Conservation (phyloP, 2,329 filamentous ascomycete genomes). For the Sclerotinia nivalis region DNA sequence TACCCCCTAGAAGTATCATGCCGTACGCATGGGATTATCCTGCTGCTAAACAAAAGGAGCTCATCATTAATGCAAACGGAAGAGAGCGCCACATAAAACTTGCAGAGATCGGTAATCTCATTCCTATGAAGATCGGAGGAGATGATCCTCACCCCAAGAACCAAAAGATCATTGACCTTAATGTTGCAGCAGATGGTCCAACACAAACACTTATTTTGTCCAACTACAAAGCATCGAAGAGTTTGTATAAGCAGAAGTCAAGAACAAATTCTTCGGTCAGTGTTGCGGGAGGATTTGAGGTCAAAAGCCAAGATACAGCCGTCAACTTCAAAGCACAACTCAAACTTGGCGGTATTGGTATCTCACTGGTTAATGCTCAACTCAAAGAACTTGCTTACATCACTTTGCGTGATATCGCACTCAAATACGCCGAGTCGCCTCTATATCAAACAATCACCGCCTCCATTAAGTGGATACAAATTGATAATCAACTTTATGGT, state of each 20-base stretch:
- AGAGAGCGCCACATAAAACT: conserved; percentile 91
- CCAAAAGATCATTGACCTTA: conserved; percentile 92
- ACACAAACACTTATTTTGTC: conserved; percentile 93
- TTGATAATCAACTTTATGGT: conserved; percentile 97
- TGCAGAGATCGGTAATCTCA: conserved; percentile 92
- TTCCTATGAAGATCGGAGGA: conserved; percentile 83
- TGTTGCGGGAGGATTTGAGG: conserved; percentile 77
- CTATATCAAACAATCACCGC: conserved; percentile 89
- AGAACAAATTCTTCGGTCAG: conserved; percentile 52
- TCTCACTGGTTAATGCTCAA: conserved; percentile 91
- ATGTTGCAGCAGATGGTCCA: conserved; percentile 91
- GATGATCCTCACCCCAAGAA: conserved; percentile 52
- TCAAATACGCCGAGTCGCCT: conserved; percentile 90
- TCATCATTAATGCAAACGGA: conserved; percentile 76
- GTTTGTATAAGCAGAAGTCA: conserved; percentile 72
- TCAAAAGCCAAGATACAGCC: conserved; percentile 86
- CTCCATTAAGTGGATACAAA: conserved; percentile 97
- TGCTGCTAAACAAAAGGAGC: conserved; percentile 92
- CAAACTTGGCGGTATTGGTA: conserved; percentile 83
- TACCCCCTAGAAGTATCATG: conserved; percentile 96
- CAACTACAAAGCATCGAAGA: conserved; percentile 91
- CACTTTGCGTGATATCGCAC: conserved; percentile 85
- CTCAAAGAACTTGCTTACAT: conserved; percentile 90
- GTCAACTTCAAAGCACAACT: conserved; percentile 88
- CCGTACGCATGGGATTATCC: conserved; percentile 99